These are phyloP conservation scores for Penicillium riverlandense DNA, from an alignment of 495 filamentous ascomycete genomes.

Conservation along the genomic window DNA sequence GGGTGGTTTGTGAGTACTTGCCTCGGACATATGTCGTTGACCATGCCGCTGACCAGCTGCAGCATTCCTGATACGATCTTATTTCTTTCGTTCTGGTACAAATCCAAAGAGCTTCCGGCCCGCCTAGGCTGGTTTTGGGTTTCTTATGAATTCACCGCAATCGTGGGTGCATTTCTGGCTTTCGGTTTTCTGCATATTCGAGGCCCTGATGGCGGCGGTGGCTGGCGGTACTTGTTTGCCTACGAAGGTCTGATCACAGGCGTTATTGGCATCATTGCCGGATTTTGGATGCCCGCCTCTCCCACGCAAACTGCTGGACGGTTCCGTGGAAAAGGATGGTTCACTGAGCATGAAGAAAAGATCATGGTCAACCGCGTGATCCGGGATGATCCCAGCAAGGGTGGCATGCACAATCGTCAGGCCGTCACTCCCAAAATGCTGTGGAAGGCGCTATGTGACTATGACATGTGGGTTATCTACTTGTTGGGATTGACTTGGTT, in stretches of 20 bases:
- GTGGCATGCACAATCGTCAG: conserved; percentile 54
- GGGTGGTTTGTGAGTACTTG: conserved; percentile 50
- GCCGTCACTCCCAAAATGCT: conserved; percentile 49
- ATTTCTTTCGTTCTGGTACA: conserved; percentile 75
- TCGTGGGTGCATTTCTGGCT: conserved; percentile 62
- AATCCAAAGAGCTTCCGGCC: conserved; percentile 57
- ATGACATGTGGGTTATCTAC: conserved; percentile 68
- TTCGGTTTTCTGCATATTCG: conserved; percentile 66
- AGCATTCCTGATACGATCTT: conserved; percentile 47
- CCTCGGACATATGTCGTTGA: not conserved
- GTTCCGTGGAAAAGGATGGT: conserved; percentile 71
- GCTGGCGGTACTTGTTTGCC: conserved; percentile 69
- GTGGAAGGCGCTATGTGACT: conserved; percentile 55
- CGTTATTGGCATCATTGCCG: conserved; percentile 56
- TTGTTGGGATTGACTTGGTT: conserved; percentile 50
- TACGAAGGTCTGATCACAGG: conserved; percentile 49
- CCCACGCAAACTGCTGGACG: conserved; percentile 63
- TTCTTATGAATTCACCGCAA: conserved; percentile 56
- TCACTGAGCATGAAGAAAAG: conserved; percentile 55
- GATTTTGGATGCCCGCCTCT: conserved; percentile 61
- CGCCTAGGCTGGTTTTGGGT: conserved; percentile 67
- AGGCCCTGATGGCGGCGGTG: conserved; percentile 47
- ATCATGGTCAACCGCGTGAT: conserved; percentile 71
- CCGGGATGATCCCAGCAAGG: conserved; percentile 66
- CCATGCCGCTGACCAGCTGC: not conserved